phyloP scores from a whole-genome alignment of 495 filamentous ascomycete species.

The Neurospora discreta region DNA sequence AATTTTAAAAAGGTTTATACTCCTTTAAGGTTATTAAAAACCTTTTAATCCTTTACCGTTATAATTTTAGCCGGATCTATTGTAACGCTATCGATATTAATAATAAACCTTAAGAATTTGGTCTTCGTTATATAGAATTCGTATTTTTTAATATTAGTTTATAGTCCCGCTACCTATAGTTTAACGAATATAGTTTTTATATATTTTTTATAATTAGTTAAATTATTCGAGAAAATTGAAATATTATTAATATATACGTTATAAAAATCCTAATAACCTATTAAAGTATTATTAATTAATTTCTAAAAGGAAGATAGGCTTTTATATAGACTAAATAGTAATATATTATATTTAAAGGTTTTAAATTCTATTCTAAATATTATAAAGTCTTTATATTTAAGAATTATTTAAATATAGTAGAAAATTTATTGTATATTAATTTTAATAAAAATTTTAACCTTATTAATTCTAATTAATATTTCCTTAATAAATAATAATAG shows the following conservation, averaged over 20 bases:
- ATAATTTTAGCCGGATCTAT: neutral
- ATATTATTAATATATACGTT: neutral
- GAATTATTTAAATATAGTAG: too few relatives aligned
- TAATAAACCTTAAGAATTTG: neutral
- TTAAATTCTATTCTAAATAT: too few relatives aligned
- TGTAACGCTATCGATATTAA: neutral
- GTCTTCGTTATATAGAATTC: neutral
- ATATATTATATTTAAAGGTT: slow-evolving; percentile 21
- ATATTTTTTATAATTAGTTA: neutral
- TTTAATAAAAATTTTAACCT: too few relatives aligned
- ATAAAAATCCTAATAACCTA: slow-evolving; percentile 13
- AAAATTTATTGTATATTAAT: too few relatives aligned
- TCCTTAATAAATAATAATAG: neutral
- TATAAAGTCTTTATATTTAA: too few relatives aligned
- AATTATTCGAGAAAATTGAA: neutral
- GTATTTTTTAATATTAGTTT: neutral
- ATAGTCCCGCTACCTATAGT: neutral
- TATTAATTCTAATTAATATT: too few relatives aligned
- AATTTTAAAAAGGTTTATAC: too few relatives aligned
- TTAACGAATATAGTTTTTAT: neutral
- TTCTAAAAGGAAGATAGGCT: slow-evolving; percentile 15
- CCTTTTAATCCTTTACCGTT: neutral
- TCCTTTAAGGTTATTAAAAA: too few relatives aligned
- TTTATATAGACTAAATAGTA: slow-evolving; percentile 24
- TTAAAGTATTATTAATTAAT: slow-evolving; percentile 21